Evolutionary conservation across 495 filamentous ascomycete genomes (phyloP), one percentile per base, ranked within the genome.

Genomic region (Thermothielavioides terrestris): DNA sequence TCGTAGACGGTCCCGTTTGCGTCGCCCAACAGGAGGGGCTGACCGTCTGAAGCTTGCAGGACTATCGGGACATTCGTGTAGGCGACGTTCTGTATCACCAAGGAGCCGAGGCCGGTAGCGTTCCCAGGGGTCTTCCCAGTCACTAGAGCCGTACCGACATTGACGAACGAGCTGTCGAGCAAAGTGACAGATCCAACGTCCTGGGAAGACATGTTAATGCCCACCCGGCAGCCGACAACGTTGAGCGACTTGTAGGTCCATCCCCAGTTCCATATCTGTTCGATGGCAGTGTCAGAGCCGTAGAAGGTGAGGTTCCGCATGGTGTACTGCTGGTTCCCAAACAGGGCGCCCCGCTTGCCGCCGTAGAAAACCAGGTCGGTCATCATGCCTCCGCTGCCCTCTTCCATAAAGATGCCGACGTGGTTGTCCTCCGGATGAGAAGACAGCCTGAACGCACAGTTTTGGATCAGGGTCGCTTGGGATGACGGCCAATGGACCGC

Each of bases 401-500:
- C 75, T 57, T 89, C 84, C 59, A 86, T 83, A 57, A 86, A 87
- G 15, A 90, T 60, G 35, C 87, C 86, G 49, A 81, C 73, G 40
- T 94, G 89, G 52, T 80, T 70, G 15, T 75, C 83, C 14, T 75
- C 78, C 4, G 65, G 64, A 6, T 68, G 68, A n/a, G 50, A 35
- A 10, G 63, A 72, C 80, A 95, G 88, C 57, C 83, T 76, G 67
- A 96, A 89, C 30, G 79, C 77, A 46, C 92, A 81, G 63, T 95
- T 95, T 63, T 94, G 88, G 43, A 94, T 68, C 49, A 81, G 84
- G 9, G 90, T 94, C 4, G 91, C 92, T 55, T 97, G 91, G 40
- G 86, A 86, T 1, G 95, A 88, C 56, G 95, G 92, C 89, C 89
- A 96, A 61, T 98, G 92, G 42, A 98, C 86, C 63, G 83, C 88